phyloP scores from a whole-genome alignment of 2,329 filamentous ascomycete genomes.

The Knoxdaviesia capensis region DNA sequence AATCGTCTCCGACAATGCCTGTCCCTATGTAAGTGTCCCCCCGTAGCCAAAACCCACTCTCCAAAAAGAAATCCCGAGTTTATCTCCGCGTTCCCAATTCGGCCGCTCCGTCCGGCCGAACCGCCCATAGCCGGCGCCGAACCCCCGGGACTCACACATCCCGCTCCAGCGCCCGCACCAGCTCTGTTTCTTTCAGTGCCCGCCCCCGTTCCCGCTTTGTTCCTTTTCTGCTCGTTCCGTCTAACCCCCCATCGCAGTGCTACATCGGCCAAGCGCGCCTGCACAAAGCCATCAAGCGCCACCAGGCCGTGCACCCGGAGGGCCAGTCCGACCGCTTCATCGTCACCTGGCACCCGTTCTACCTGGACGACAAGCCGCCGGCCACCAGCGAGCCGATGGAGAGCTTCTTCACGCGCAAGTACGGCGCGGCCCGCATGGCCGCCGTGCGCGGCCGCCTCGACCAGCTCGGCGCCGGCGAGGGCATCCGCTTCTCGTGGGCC shows the following conservation, averaged over 20 bases:
- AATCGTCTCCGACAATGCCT: constrained; percentile 65
- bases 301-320: constrained; percentile 30
- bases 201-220: background rate
- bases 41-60: too few species aligned
- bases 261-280: constrained; percentile 65
- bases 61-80: too few species aligned
- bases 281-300: constrained; percentile 46
- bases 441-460: constrained; percentile 37
- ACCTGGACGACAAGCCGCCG: constrained; percentile 42
- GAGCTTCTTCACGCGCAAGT: constrained; percentile 38
- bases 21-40: constrained; percentile 30
- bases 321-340: constrained; percentile 42
- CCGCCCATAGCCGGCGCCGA: too few species aligned
- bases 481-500: constrained; percentile 53
- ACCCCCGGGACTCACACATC: too few species aligned
- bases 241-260: constrained; percentile 21
- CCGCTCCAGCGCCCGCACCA: too few species aligned
- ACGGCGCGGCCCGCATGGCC: constrained; percentile 40
- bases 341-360: constrained; percentile 61
- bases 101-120: too few species aligned
- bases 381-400: constrained; percentile 20
- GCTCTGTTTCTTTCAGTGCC: too few species aligned
- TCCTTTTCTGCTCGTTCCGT: constrained; percentile 1
- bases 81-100: too few species aligned
- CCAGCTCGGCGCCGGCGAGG: constrained; percentile 38